Base-by-base conservation (phyloP, 257 asterid species). In the Forsythia viridissima region DNA sequence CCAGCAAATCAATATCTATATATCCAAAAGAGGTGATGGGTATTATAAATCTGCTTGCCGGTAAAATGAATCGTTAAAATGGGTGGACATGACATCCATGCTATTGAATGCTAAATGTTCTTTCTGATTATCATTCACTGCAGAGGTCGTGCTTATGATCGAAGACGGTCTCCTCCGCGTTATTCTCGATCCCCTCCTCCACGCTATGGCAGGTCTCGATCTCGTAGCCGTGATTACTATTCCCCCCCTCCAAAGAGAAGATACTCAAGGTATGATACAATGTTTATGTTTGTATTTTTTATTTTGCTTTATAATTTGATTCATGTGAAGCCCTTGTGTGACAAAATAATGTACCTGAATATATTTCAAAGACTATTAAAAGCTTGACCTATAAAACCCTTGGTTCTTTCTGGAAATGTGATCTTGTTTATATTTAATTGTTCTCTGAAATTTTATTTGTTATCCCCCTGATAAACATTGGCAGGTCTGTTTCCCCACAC, bases 121-220 rank as follows among this genome's bases (percentile, higher is more conserved):
- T 41, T 0, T 39, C 7, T 52, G 8, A 20, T 57, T 39, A 70
- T 30, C 34, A 6, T 41, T 37, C 15, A 20, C 39, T 70, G 70
- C 80, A 86, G 97, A 80, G 86, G 97, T 6, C 93, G 96, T 8
- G 86, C 71, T 73, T 87, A 93, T 83, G 98, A 96, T 61, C 81
- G 97, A 55, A 90, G 99, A 82, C 88, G 97, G 30, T 92, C 96
- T 37, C 97, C 96, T 6, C 90, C 89, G 7, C 94, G 94, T 11
- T 89, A 91, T 87, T 91, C 97, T 36, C 93, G 90, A 3, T 91
- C 99, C 40, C 98, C 98, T 20, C 91, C 93, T 8, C 89, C 93
- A 5, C 91, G 92, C 21, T 83, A 88, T 84, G 92, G 81, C 66
- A 85, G 92, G 80, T 89, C 96, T 51, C 82, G 80, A 20, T 88